These are phyloP conservation scores for Penicillium digitatum DNA, from an alignment of 2,329 filamentous ascomycete species.

Conservation along the genomic window DNA sequence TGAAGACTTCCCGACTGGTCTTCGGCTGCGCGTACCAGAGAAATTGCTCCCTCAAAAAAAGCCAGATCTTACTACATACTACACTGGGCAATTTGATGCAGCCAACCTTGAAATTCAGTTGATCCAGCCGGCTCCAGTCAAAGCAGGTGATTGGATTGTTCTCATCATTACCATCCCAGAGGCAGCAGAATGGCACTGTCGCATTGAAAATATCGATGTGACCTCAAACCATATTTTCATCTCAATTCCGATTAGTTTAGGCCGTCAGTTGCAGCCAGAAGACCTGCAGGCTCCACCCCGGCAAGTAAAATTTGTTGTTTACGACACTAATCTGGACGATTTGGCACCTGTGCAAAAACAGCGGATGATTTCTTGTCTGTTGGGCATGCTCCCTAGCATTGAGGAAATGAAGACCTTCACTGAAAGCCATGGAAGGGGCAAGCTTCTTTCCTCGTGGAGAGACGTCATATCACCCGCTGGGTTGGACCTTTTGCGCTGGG, in stretches of 20 bases:
- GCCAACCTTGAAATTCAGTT: conserved; percentile 44
- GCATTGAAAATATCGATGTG: conserved; percentile 45
- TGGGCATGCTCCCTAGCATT: conserved; percentile 41
- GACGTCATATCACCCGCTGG: conserved; percentile 62
- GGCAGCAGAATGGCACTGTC: conserved; percentile 44
- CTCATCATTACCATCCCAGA: conserved; percentile 19
- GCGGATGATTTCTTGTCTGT: conserved; percentile 31
- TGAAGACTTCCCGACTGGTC: conserved; percentile 55
- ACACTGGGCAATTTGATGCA: conserved; percentile 7
- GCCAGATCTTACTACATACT: no score
- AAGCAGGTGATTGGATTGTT: conserved; percentile 53
- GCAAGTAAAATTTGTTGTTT: conserved; percentile 26
- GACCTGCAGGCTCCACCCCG: not conserved
- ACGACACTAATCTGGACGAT: conserved; percentile 42
- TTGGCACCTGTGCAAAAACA: conserved; percentile 29
- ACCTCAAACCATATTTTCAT: conserved; percentile 46
- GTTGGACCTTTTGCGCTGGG: conserved; percentile 72
- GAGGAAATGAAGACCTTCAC: conserved; percentile 47
- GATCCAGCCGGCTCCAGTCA: conserved; percentile 33
- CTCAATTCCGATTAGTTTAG: conserved; percentile 21
- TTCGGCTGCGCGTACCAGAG: conserved; percentile 52
- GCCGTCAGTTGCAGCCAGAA: not conserved
- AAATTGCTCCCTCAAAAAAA: not conserved
- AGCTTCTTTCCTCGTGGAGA: conserved; percentile 51
- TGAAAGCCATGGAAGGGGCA: conserved; percentile 18